phyloP scores from a whole-genome alignment of 2,329 filamentous ascomycete species.

The Sclerotinia spermophila region DNA sequence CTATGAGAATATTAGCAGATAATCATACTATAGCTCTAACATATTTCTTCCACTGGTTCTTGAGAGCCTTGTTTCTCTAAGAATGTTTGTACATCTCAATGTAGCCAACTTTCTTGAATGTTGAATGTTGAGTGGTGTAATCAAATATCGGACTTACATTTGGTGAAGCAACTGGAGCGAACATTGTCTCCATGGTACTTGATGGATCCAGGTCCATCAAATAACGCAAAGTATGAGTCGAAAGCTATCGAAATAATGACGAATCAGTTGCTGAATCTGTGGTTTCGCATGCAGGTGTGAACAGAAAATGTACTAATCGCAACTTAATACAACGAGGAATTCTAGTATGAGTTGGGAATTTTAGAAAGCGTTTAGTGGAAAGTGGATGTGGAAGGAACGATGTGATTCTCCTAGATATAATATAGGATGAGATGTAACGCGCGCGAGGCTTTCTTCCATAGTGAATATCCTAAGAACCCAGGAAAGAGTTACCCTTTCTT shows the following conservation, averaged over 20 bases:
- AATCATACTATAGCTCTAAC: too few species aligned
- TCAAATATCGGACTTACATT: slow-evolving; percentile 3
- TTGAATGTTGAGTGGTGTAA: not conserved
- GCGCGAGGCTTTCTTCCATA: not conserved
- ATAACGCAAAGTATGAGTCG: not conserved
- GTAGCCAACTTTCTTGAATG: not conserved
- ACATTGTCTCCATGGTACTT: not conserved
- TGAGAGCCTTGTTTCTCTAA: not conserved
- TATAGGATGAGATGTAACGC: not conserved
- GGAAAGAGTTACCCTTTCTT: not conserved
- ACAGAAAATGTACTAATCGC: not conserved
- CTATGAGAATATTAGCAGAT: slow-evolving; percentile 17
- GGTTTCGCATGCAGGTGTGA: not conserved
- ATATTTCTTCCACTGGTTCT: not conserved
- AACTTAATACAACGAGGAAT: not conserved
- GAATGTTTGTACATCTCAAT: not conserved
- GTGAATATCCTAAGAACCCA: not conserved
- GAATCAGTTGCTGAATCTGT: not conserved
- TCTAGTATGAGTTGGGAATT: not conserved
- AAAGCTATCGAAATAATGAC: not conserved
- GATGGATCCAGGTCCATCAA: not conserved
- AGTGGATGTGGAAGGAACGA: not conserved
- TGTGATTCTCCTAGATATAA: not conserved
- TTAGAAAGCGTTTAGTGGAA: not conserved
- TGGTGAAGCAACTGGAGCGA: not conserved